Base-by-base conservation (phyloP, 2,329 filamentous ascomycete genomes). In the Albophoma yamanashiensis region DNA sequence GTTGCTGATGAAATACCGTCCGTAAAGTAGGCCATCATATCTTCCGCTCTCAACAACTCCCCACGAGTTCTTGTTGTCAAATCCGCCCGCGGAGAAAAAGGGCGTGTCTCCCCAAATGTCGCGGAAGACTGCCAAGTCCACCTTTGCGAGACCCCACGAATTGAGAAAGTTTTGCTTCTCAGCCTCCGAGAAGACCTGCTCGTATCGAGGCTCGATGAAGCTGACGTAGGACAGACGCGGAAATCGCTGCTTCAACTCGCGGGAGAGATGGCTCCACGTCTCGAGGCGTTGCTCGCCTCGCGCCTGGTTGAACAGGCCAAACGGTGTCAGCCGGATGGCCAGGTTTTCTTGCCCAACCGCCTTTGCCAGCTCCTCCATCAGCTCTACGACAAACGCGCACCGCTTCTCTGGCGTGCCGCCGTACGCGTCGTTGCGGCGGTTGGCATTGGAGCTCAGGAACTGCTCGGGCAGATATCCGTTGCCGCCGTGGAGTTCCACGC, bases 1-100 rank as follows among this genome's bases (percentile, higher is more conserved):
- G 59, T 79, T 80, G 55, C 76, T 78, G 7, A 77, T 74, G 59
- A 80, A 82, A 52, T 75, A 74, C 2, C 79, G 70, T 0, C 79
- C 79, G 58, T 76, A 80, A 2, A 79, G 59, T 34, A 82, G 64
- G 11, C 69, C 79, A 62, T 82, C 79, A 58, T 79, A 79, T 34
- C 68, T 73, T 3, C 74, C 75, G 1, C 82, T 65, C 47, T 72
- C 70, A 0, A 71, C 2, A 0, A 80, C 75, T 1, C 76, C 78
- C 72, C 76, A 79, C 0, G 74, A 75, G 62, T 82, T 84, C 43
- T 71, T 72, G 50, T 82, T 74, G 58, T 79, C 73, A 69, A 78
- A 85, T 0, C 82, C 82, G 7, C 82, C 82, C 0, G 79, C 81
- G 0, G 81, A 78, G 62, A 85, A 76, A 69, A 85, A 82, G 0